Evolutionary conservation across 2,329 filamentous ascomycete species (phyloP), one percentile per base, ranked within the genome.

Genomic region (Fusarium newnesense): DNA sequence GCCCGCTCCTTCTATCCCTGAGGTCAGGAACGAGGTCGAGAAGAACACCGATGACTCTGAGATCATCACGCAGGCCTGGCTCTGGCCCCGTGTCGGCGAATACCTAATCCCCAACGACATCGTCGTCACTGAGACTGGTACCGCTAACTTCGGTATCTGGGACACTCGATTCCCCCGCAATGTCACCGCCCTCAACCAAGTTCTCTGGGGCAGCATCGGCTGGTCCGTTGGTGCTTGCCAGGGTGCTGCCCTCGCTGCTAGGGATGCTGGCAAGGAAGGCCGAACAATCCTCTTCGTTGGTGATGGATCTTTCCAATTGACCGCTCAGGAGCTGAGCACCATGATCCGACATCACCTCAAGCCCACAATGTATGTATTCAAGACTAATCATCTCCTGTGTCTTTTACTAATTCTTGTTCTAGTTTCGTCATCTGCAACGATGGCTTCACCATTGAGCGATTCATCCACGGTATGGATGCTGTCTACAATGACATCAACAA

Each of bases 391-490:
- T 12, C 21, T 32, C 7, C 40, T 21, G 39, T 10, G 19, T 28
- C 34, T 24, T 34, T n/a, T 54, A 53, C 75, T 81, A 69, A 81
- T 64, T 46, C 11, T 57, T n/a, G 18, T 39, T 40, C 8, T 62
- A 90, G 89, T 70, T 96, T 97, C 80, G 87, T 96, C 70, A 92
- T 97, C 75, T 94, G 93, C 86, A 97, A 97, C 80, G 90, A 95
- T 44, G 95, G 95, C 16, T 97, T 93, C 83, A 96, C 94, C 15
- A 96, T 97, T 80, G 95, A 97, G 83, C 90, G 95, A 36, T 93
- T 90, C 80, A 97, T 97, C 77, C 94, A 97, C 81, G 94, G 94
- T 60, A 92, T 92, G 90, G 86, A 95, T 13, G 93, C 89, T 37
- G 80, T 79, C 32, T 97, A 97, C 85, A 97, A 97, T 79, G 93